Base-by-base conservation (phyloP, 192 early-diverging fungal genomes). In the Coemansia sp. region DNA sequence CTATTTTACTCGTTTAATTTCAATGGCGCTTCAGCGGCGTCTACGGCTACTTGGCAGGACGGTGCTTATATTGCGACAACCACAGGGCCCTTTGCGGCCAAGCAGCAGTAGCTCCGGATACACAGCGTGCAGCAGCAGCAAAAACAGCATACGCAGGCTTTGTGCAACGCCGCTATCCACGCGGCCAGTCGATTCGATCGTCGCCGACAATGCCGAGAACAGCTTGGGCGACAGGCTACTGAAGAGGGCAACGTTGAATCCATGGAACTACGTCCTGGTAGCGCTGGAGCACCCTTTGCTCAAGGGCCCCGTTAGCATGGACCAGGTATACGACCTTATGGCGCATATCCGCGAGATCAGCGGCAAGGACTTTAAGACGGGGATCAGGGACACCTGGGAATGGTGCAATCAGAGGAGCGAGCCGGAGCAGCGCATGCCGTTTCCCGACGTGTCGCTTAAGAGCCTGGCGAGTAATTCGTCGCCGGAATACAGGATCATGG, bases 11-110 rank as follows among this genome's bases (percentile, higher is more conserved):
- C n/a, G n/a, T 42, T 14, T 52, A 4, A 28, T 27, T 52, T 52
- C 25, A 52, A 52, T 52, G 50, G 34, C 32, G 54, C 54, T 56
- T n/a, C 54, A 30, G 28, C 28, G 54, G 54, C 54, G 30, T 4
- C 30, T 32, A 19, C 54, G 34, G 28, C 28, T 56, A 18, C 54
- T 56, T 1, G 25, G 50, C 24, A 52, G 20, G 13, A 4, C 13
- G 25, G 3, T 52, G 39, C 39, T 42, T 10, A 16, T 3, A 0
- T 51, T 22, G 22, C 20, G 49, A 51, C 49, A 27, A 19, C 22
- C 10, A 19, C 25, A 8, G 22, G 22, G 6, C 49, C 5, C 22
- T 8, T 16, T 51, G 22, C 22, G 7, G 16, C 39, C 39, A 16
- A 13, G 3, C 16, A 42, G 3, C 4, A 42, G 3, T 1, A 42